Percentiles rank a stretch among this genome's conserved stretches.
Evolutionary conservation across 805 yeast genomes (phyloP).

Genomic region (Candida silvicultrix): DNA sequence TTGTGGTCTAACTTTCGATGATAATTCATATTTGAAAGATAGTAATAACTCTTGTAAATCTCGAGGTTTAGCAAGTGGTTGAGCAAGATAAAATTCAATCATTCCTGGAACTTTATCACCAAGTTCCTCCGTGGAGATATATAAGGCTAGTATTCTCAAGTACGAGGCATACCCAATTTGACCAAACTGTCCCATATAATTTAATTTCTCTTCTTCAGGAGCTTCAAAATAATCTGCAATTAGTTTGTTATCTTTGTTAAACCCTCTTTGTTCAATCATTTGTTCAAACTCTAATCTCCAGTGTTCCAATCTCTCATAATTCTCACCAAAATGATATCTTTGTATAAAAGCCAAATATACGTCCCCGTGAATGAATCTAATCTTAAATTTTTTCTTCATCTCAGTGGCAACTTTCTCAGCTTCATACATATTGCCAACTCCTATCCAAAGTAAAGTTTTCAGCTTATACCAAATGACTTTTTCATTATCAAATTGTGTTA

Average conservation of each 20-base stretch:
- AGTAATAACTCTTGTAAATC: constrained; percentile 15
- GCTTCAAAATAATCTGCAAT: not conserved
- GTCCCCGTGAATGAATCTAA: not conserved
- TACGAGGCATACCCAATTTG: not conserved
- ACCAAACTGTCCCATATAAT: not conserved
- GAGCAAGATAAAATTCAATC: constrained; percentile 19
- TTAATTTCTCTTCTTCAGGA: not conserved
- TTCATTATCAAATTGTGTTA: not conserved
- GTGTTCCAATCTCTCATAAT: not conserved
- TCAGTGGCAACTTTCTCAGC: not conserved
- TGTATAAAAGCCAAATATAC: not conserved
- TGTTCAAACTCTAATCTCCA: not conserved
- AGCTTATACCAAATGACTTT: not conserved
- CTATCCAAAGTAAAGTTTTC: not conserved
- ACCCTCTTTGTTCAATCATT: not conserved
- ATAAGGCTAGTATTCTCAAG: not conserved
- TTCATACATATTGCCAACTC: not conserved
- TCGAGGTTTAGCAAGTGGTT: constrained; percentile 11
- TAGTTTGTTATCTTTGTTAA: not conserved
- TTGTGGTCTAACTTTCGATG: constrained; percentile 18
- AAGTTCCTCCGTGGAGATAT: not conserved
- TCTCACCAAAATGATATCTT: not conserved
- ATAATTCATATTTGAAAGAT: constrained; percentile 19
- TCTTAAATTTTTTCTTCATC: not conserved
- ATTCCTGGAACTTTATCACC: constrained; percentile 9